Conservation (phyloP, 495 filamentous ascomycete genomes). For the Echria macrotheca region DNA sequence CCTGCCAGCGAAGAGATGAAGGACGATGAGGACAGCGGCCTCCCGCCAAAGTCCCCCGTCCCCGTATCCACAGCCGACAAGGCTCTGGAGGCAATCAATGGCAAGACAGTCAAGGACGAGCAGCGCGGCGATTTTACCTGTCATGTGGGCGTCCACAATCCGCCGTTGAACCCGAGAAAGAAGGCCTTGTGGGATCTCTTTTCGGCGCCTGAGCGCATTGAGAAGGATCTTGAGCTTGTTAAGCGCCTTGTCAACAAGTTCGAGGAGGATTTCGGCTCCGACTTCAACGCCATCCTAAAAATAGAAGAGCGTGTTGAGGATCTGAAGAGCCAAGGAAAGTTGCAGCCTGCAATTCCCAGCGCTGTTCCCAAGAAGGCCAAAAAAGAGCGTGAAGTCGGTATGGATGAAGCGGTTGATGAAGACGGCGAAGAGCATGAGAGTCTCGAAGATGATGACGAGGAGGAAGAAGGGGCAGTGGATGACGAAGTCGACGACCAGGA, state of each 20-base stretch:
- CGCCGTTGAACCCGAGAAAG: slow-evolving; percentile 78
- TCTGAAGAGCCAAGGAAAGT: slow-evolving; percentile 62
- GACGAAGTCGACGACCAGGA: slow-evolving; percentile 88
- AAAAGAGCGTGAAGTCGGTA: slow-evolving; percentile 48
- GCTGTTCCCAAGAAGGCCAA: slow-evolving; percentile 59
- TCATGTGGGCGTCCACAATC: slow-evolving; percentile 92
- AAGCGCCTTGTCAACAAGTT: slow-evolving; percentile 69
- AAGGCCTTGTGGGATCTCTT: slow-evolving; percentile 97
- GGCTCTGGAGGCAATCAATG: slow-evolving; percentile 87
- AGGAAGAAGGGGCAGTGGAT: slow-evolving; percentile 69
- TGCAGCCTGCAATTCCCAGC: slow-evolving; percentile 59
- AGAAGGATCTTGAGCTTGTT: slow-evolving; percentile 76
- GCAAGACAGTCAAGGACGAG: slow-evolving; percentile 92
- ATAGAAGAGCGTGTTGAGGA: slow-evolving; percentile 85
- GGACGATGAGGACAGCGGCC: slow-evolving; percentile 44
- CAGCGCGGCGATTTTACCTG: slow-evolving; percentile 91
- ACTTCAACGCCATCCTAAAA: slow-evolving; percentile 64
- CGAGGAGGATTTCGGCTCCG: slow-evolving; percentile 70
- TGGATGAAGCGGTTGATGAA: slow-evolving; percentile 65
- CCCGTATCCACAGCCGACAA: slow-evolving; percentile 63
- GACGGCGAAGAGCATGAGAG: slow-evolving; percentile 65
- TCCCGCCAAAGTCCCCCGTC: slow-evolving; percentile 28
- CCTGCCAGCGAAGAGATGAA: slow-evolving; percentile 59
- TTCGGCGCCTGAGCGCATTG: slow-evolving; percentile 80
- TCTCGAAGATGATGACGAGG: slow-evolving; percentile 63